Evolutionary conservation across 306 rosid genomes (phyloP).

Genomic region (Fragaria ananassa): DNA sequence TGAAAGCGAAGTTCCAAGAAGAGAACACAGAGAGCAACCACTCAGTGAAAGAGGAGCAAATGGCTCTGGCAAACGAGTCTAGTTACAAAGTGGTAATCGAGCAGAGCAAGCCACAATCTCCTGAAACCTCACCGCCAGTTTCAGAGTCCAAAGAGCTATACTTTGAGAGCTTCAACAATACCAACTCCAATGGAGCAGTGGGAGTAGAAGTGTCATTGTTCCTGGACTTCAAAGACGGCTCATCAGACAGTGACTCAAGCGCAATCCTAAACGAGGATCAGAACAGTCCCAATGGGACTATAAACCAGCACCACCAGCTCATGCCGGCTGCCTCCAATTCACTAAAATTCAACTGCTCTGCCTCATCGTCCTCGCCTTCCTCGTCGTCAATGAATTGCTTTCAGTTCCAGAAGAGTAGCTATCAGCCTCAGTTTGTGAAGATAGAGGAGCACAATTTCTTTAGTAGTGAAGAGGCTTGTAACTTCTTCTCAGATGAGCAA

Average conservation of each 20-base stretch:
- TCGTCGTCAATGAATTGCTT: slow-evolving; percentile 49
- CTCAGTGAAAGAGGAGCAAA: slow-evolving; percentile 62
- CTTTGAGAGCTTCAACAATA: slow-evolving; percentile 37
- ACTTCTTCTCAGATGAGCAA: slow-evolving; percentile 89
- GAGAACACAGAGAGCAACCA: slow-evolving; percentile 49
- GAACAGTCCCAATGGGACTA: slow-evolving; percentile 49
- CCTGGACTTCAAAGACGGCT: slow-evolving; percentile 72
- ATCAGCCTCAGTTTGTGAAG: slow-evolving; percentile 64
- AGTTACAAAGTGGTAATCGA: slow-evolving; percentile 24
- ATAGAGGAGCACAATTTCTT: slow-evolving; percentile 92
- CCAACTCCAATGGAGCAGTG: slow-evolving; percentile 15
- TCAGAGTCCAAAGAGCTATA: slow-evolving; percentile 43
- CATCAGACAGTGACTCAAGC: slow-evolving; percentile 88
- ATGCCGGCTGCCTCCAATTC: slow-evolving; percentile 34
- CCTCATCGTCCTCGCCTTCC: slow-evolving; percentile 34
- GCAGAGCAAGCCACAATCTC: slow-evolving; percentile 27
- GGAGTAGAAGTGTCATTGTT: slow-evolving; percentile 37
- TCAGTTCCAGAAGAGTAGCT: slow-evolving; percentile 50
- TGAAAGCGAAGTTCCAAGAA: slow-evolving; percentile 59
- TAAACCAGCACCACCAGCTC: slow-evolving; percentile 34
- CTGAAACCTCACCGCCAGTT: slow-evolving; percentile 30
- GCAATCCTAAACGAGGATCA: slow-evolving; percentile 78
- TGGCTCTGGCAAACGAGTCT: slow-evolving; percentile 29
- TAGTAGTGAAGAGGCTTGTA: slow-evolving; percentile 70
- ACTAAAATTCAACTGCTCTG: slow-evolving; percentile 37